A percentile compares a stretch with the other conserved stretches of the same genome.
phyloP scores from a whole-genome alignment of 257 asterid genomes.

The Solanum chilense region DNA sequence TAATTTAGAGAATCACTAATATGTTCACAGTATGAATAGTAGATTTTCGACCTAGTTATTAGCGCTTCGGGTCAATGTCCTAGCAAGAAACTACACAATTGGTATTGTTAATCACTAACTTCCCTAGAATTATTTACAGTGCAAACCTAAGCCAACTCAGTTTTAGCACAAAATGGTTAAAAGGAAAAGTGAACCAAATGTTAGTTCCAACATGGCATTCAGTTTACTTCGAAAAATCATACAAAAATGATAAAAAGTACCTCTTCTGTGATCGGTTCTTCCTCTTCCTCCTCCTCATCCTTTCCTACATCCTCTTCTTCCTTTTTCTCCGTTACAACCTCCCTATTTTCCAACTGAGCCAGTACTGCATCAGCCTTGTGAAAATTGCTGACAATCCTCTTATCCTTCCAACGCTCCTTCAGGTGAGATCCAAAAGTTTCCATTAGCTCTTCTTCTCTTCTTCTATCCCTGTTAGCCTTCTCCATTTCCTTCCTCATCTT shows the following conservation, averaged over 20 bases:
- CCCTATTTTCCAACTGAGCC: constrained; percentile 87
- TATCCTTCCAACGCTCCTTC: constrained; percentile 76
- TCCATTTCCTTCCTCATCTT: constrained; percentile 52
- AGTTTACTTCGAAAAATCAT: not conserved
- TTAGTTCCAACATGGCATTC: not conserved
- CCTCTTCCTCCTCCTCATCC: constrained; percentile 40
- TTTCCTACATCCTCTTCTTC: constrained; percentile 39
- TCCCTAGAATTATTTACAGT: not conserved
- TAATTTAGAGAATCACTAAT: not conserved
- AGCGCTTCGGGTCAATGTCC: not conserved
- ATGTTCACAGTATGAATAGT: not conserved
- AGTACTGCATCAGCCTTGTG: constrained; percentile 77
- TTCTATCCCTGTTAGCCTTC: constrained; percentile 32
- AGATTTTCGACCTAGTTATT: not conserved
- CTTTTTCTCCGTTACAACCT: constrained; percentile 47
- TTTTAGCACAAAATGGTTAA: not conserved
- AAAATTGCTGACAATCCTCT: constrained; percentile 53
- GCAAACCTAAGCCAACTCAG: not conserved
- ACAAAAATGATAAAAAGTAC: constrained; percentile 14
- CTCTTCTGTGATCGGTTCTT: constrained; percentile 68
- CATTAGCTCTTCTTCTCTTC: constrained; percentile 47
- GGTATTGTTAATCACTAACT: not conserved
- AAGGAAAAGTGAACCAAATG: not conserved
- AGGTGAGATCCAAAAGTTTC: constrained; percentile 65
- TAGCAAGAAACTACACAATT: not conserved